Base-by-base conservation (phyloP, 2,329 filamentous ascomycete species). In the Fusarium sp. region DNA sequence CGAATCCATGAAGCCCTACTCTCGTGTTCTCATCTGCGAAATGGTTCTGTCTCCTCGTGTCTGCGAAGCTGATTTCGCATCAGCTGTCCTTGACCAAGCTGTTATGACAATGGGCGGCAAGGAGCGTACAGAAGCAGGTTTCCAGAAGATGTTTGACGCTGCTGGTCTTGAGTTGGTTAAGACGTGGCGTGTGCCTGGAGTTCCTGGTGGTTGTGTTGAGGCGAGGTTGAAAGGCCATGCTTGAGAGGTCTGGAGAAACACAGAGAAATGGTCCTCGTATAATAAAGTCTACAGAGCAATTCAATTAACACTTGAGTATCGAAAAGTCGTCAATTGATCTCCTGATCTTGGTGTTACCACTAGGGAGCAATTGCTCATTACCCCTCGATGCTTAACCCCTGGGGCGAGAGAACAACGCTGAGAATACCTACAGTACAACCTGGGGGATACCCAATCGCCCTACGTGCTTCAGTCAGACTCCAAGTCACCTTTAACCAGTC, bases 81-180 rank as follows among this genome's bases (percentile, higher is more conserved):
- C 73, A 5, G 72, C 74, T 4, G 73, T 77, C 5, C 55, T 77
- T 15, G 76, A 77, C 52, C 74, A 76, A 35, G 73, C 71, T 11
- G 74, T 77, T 15, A 77, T 78, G 74, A 73, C 74, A 11, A 78
- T 78, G 70, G 75, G 72, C 1, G 76, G 76, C n/a, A 78, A 78
- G 40, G 75, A 77, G 41, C 69, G 74, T 6, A 78, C 74, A 0
- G 71, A 74, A 9, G 57, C 57, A 9, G 75, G 73, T 8, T 77
- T 77, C 43, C 35, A 59, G 13, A 72, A 70, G 33, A 69, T 78
- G 56, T 63, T 78, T 37, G 69, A 74, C 2, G 72, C 68, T 5
- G 71, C 75, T 5, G 74, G 75, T 6, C 67, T 78, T 11, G 74
- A 77, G 49, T 45, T 78, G 6, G 74, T 77, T 3, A 52, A 63